Conservation (phyloP, 1,284 basidiomycete species). For the Ceratobasidium sp. region DNA sequence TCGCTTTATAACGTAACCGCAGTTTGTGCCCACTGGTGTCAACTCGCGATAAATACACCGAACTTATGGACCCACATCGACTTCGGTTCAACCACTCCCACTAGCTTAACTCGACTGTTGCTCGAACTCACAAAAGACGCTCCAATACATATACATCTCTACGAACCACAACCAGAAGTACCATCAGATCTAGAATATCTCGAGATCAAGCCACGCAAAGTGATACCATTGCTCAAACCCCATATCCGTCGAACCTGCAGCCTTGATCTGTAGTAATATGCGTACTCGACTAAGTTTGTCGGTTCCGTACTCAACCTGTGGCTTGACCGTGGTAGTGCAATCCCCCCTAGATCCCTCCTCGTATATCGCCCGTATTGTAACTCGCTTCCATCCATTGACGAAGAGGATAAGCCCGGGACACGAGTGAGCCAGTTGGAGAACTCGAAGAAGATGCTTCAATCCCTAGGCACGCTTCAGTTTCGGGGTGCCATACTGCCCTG, state of each 20-base stretch:
- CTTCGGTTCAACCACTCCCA: not conserved
- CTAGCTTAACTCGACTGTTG: not conserved
- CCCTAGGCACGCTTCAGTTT: not conserved
- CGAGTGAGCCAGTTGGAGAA: no score
- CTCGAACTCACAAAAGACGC: not conserved
- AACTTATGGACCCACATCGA: constrained; percentile 5
- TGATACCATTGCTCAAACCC: not conserved
- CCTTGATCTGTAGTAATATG: not conserved
- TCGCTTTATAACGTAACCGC: not conserved
- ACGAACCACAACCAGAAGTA: not conserved
- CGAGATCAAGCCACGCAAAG: not conserved
- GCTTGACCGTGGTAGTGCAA: no score
- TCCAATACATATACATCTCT: not conserved
- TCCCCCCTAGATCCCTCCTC: no score
- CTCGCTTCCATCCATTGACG: no score
- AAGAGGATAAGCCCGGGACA: no score
- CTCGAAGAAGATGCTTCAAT: no score
- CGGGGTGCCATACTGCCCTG: not conserved
- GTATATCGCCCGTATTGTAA: no score
- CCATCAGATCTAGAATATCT: not conserved
- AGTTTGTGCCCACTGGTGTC: not conserved
- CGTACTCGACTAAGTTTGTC: no score
- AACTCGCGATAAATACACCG: not conserved
- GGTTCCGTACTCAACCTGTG: no score
- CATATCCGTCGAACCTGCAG: not conserved